These are phyloP conservation scores for Pleurotus eryngii DNA, from an alignment of 768 basidiomycete species.

Conservation along the genomic window DNA sequence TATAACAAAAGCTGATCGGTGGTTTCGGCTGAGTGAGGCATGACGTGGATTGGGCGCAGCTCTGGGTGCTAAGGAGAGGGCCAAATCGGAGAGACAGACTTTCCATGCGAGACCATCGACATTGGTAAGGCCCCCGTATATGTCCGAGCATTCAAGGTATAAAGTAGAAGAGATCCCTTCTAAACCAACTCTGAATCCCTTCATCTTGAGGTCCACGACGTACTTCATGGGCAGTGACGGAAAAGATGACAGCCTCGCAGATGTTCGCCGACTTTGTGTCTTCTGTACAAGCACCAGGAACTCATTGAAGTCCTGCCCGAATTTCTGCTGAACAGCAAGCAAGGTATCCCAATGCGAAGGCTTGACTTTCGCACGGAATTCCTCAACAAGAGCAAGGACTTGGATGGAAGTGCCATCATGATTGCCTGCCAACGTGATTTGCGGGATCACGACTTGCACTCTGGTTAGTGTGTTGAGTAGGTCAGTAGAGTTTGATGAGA, in stretches of 20 bases:
- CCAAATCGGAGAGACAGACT: conserved; percentile 67
- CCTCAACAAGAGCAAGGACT: conserved; percentile 59
- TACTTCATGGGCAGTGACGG: conserved; percentile 30
- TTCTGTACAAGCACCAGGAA: conserved; percentile 64
- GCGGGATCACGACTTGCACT: conserved; percentile 64
- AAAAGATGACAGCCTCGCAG: conserved; percentile 16
- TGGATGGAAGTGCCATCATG: conserved; percentile 49
- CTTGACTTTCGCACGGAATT: conserved; percentile 70
- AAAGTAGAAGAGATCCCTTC: conserved; percentile 72
- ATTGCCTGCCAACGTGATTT: conserved; percentile 58
- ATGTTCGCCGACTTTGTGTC: conserved; percentile 35
- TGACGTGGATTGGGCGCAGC: conserved; percentile 30
- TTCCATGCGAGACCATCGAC: conserved; percentile 56
- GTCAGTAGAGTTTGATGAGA: conserved; percentile 46
- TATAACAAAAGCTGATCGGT: conserved; percentile 78
- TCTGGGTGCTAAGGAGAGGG: conserved; percentile 78
- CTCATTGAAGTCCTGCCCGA: conserved; percentile 86
- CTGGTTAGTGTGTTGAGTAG: conserved; percentile 37
- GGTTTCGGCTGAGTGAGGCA: conserved; percentile 51
- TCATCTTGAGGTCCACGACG: conserved; percentile 59
- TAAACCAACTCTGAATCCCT: conserved; percentile 77
- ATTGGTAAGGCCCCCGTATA: conserved; percentile 59
- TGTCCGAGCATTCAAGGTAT: conserved; percentile 72
- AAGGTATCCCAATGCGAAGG: conserved; percentile 83
- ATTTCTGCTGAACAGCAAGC: conserved; percentile 82